Conservation (phyloP, 306 rosid genomes). For the Arachis hypogaea region DNA sequence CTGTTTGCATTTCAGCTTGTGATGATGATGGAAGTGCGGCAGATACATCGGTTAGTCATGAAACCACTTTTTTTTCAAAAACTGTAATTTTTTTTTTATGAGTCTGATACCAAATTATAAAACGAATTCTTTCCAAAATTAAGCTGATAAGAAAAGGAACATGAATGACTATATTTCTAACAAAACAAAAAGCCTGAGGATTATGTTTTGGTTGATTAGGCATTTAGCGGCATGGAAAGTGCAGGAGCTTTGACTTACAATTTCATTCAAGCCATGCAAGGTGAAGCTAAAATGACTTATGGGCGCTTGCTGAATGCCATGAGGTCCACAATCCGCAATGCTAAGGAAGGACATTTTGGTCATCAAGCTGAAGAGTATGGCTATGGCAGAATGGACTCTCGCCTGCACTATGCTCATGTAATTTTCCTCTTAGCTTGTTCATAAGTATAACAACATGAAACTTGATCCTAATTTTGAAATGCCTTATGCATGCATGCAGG, state of each 20-base stretch:
- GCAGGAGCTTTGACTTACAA: conserved; percentile 72
- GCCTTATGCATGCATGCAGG: conserved; percentile 47
- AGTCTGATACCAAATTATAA: too few species aligned
- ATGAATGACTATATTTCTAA: too few species aligned
- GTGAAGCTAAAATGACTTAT: conserved; percentile 52
- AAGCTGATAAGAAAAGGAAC: too few species aligned
- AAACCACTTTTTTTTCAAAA: too few species aligned
- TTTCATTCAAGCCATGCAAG: conserved; percentile 64
- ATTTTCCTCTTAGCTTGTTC: neutral
- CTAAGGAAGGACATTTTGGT: conserved; percentile 45
- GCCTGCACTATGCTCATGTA: conserved; percentile 49
- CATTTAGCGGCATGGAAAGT: conserved; percentile 45
- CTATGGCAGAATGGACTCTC: conserved; percentile 6
- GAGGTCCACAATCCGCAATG: conserved; percentile 52
- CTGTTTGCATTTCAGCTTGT: conserved; percentile 57
- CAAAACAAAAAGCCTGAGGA: too few species aligned
- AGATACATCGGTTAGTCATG: conserved; percentile 54
- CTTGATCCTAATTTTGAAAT: conserved; percentile 32
- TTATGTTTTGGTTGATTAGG: conserved; percentile 37
- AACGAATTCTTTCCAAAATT: too few species aligned
- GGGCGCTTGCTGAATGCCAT: conserved; percentile 54
- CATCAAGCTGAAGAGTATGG: conserved; percentile 12
- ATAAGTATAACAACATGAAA: neutral
- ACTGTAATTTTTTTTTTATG: too few species aligned
- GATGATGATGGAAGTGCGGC: conserved; percentile 51